Evolutionary conservation across 345 rosid genomes (phyloP).

Genomic region (Moricandia arvensis): DNA sequence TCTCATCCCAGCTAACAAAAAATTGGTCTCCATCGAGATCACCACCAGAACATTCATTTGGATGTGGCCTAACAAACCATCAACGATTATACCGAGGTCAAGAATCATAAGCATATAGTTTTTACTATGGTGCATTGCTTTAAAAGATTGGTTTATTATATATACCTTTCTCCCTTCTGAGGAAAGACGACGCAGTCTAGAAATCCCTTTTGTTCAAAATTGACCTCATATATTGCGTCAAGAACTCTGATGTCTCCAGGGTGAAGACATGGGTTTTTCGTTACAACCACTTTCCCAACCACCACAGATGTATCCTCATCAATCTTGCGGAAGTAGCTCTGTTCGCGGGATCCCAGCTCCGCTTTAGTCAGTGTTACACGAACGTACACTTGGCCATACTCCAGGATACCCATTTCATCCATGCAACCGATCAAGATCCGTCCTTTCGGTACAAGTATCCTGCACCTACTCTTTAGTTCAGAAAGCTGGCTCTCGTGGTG

Average conservation of each 20-base stretch:
- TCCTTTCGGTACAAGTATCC: conserved; percentile 80
- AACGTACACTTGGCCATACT: conserved; percentile 84
- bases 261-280: conserved; percentile 95
- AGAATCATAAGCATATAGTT: conserved; percentile 27
- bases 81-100: neutral
- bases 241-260: conserved; percentile 95
- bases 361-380: conserved; percentile 66
- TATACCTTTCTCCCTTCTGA: conserved; percentile 75
- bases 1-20: conserved; percentile 86
- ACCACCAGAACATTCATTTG: conserved; percentile 96
- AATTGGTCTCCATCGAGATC: conserved; percentile 95
- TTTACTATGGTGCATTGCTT: conserved; percentile 3
- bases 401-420: conserved; percentile 71
- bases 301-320: conserved; percentile 67
- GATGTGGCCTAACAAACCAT: conserved; percentile 72
- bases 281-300: conserved; percentile 74
- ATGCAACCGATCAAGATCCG: conserved; percentile 81
- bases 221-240: conserved; percentile 62
- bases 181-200: conserved; percentile 85
- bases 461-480: conserved; percentile 70
- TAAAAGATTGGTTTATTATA: neutral
- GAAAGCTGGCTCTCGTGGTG: conserved; percentile 62
- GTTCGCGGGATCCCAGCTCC: conserved; percentile 53
- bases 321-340: conserved; percentile 51
- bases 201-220: conserved; percentile 62